Evolutionary conservation across 2,329 filamentous ascomycete genomes (phyloP).

Genomic region (Exophiala calicioides): DNA sequence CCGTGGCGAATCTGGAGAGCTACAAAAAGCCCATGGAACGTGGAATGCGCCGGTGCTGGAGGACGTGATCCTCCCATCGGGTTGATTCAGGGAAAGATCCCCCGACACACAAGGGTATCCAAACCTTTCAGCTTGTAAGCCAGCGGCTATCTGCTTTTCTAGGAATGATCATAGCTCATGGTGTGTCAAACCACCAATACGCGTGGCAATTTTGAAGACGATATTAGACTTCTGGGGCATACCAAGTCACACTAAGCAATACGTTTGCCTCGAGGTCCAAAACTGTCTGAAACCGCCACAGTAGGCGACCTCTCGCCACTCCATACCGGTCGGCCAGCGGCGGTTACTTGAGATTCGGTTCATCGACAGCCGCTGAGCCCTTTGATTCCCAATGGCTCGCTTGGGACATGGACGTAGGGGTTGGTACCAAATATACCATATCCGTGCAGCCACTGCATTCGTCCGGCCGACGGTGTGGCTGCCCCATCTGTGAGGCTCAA

Average conservation of each 20-base stretch:
- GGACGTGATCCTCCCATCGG: too few species aligned
- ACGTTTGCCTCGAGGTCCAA: conserved; percentile 5
- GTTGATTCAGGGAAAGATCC: not conserved
- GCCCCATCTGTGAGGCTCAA: conserved; percentile 13
- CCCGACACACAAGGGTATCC: not conserved
- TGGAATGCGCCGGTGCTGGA: too few species aligned
- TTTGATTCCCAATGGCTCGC: conserved; percentile 17
- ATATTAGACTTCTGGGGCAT: conserved; percentile 15
- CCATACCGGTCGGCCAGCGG: conserved; percentile 19
- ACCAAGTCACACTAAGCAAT: conserved; percentile 8
- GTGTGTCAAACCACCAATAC: conserved; percentile 6
- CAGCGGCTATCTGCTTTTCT: conserved; percentile 6
- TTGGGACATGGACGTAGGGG: conserved; percentile 10
- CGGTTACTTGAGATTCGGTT: conserved; percentile 26
- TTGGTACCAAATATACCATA: conserved; percentile 25
- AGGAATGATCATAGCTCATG: conserved; percentile 1
- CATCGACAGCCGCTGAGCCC: conserved; percentile 19
- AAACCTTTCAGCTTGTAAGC: not conserved
- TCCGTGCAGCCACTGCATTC: conserved; percentile 13
- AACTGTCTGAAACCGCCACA: conserved; percentile 12
- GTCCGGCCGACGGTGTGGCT: conserved; percentile 9
- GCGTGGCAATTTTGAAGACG: not conserved
- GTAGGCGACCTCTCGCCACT: conserved; percentile 3
- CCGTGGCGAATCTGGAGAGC: too few species aligned
- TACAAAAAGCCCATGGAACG: too few species aligned